Percentiles rank a stretch among this genome's conserved stretches.
Conservation (phyloP, 768 basidiomycete genomes). For the Lactarius hatsudake region DNA sequence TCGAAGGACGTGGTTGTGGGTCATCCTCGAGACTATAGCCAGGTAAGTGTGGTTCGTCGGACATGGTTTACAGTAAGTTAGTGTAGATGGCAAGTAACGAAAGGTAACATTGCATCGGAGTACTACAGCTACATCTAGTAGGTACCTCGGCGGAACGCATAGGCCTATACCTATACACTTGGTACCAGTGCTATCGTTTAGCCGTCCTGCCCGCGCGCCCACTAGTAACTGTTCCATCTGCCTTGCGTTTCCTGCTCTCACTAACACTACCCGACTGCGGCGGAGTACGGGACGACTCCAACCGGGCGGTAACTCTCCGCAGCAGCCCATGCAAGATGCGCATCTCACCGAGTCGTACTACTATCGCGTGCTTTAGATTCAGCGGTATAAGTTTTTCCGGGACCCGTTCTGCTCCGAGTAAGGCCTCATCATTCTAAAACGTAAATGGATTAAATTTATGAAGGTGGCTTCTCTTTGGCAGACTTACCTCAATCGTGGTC, state of each 20-base stretch:
- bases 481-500: conserved; percentile 56
- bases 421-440: conserved; percentile 50
- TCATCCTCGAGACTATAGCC: conserved; percentile 24
- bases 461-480: background rate
- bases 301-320: background rate
- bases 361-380: conserved; percentile 58
- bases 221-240: background rate
- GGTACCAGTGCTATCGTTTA: conserved; percentile 1
- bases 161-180: background rate
- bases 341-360: conserved; percentile 82
- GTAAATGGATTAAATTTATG: background rate
- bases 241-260: conserved; percentile 18
- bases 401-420: conserved; percentile 34
- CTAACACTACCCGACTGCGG: background rate
- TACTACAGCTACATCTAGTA: no score
- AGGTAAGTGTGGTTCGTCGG: conserved; percentile 1
- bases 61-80: conserved; percentile 1
- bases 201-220: background rate
- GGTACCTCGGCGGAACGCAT: background rate
- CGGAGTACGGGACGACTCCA: background rate
- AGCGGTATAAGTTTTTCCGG: conserved; percentile 32
- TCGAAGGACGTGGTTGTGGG: background rate
- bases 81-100: background rate
- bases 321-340: conserved; percentile 45
- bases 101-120: background rate